These are phyloP conservation scores for Phytophthora litchii DNA, from an alignment of 352 stramenopile genomes.

Conservation along the genomic window DNA sequence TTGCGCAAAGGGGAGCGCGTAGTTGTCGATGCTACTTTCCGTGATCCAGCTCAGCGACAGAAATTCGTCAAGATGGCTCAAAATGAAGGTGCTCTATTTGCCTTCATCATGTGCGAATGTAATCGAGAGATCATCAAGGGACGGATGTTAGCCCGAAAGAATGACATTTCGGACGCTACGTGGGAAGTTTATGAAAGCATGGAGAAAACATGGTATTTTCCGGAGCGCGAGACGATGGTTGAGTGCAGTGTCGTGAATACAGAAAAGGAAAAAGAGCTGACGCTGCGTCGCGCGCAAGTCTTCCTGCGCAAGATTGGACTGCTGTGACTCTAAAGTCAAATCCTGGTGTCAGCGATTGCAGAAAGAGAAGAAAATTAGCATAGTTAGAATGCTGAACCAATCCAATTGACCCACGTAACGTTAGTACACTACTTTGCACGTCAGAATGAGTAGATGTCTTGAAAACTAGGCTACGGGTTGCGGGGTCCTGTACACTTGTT, in stretches of 20 bases:
- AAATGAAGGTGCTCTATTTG: constrained; percentile 58
- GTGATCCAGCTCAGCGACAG: constrained; percentile 46
- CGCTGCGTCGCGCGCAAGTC: constrained; percentile 51
- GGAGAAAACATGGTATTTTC: constrained; percentile 52
- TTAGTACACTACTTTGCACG: constrained; percentile 1
- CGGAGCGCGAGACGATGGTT: constrained; percentile 36
- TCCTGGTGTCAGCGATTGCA: background rate
- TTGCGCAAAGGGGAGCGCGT: constrained; percentile 59
- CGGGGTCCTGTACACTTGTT: constrained; percentile 5
- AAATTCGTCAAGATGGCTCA: constrained; percentile 49
- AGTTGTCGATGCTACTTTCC: constrained; percentile 68
- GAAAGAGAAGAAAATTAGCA: constrained; percentile 6
- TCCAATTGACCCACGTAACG: background rate
- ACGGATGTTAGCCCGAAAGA: constrained; percentile 61
- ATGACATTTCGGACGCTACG: constrained; percentile 68
- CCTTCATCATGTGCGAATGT: constrained; percentile 65
- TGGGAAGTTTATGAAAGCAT: constrained; percentile 76
- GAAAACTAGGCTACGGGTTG: no score
- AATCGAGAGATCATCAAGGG: constrained; percentile 73
- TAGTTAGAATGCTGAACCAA: constrained; percentile 7
- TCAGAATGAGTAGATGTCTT: background rate
- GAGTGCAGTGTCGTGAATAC: constrained; percentile 68
- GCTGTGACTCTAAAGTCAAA: constrained; percentile 27
- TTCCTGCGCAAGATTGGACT: constrained; percentile 67
- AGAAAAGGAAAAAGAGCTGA: constrained; percentile 75